These are phyloP conservation scores for Tolypocladium tundrense DNA, from an alignment of 2,329 filamentous ascomycete genomes.

Conservation along the genomic window DNA sequence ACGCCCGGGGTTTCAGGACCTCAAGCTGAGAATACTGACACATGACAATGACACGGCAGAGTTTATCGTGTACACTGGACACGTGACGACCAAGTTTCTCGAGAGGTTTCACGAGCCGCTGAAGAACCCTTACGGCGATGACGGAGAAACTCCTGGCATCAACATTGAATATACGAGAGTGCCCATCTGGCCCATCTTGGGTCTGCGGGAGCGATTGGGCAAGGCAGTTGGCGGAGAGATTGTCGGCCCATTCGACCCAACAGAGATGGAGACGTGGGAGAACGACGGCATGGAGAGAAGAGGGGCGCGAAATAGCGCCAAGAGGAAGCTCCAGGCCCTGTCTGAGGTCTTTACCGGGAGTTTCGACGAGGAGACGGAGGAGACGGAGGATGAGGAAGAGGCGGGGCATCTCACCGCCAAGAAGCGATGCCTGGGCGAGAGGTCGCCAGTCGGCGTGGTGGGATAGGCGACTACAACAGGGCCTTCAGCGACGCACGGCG, in stretches of 20 bases:
- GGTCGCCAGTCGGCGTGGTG: slow-evolving; percentile 18
- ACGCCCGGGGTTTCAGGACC: slow-evolving; percentile 30
- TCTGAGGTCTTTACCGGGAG: slow-evolving; percentile 28
- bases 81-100: slow-evolving; percentile 37
- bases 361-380: slow-evolving; percentile 26
- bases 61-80: slow-evolving; percentile 43
- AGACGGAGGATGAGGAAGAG: slow-evolving; percentile 22
- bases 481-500: not conserved
- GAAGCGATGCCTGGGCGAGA: slow-evolving; percentile 21
- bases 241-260: slow-evolving; percentile 29
- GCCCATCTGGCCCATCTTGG: slow-evolving; percentile 43
- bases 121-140: slow-evolving; percentile 21
- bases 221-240: slow-evolving; percentile 41
- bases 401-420: slow-evolving; percentile 16
- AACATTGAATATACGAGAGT: slow-evolving; percentile 37
- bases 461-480: slow-evolving; percentile 7
- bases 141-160: slow-evolving; percentile 22
- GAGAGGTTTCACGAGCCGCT: slow-evolving; percentile 38
- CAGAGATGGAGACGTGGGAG: slow-evolving; percentile 36
- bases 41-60: slow-evolving; percentile 36
- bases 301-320: slow-evolving; percentile 10
- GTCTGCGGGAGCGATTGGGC: slow-evolving; percentile 44
- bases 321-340: slow-evolving; percentile 25
- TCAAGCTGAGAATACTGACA: slow-evolving; percentile 40
- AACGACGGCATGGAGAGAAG: slow-evolving; percentile 20